A percentile compares a stretch with the other conserved stretches of the same genome.
Conservation (phyloP, 192 early-diverging fungal genomes). For the Glomus cerebriforme region DNA sequence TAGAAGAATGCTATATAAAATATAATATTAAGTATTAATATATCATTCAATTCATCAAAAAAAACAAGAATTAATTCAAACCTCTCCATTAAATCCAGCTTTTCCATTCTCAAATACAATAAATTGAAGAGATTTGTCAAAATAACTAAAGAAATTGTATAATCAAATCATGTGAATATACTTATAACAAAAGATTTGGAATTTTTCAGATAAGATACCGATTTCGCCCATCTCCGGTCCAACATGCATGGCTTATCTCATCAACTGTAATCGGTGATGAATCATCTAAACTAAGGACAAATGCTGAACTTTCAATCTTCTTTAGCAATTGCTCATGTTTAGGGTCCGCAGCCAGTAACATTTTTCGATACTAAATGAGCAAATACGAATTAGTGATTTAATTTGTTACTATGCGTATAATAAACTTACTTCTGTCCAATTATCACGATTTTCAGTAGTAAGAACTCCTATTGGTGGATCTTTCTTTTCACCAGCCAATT, state of each 20-base stretch:
- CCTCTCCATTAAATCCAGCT: conserved; percentile 92
- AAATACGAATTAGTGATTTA: not conserved
- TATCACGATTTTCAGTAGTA: conserved; percentile 93
- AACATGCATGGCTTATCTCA: conserved; percentile 84
- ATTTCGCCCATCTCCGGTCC: conserved; percentile 96
- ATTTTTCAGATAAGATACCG: conserved; percentile 51
- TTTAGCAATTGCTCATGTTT: conserved; percentile 73
- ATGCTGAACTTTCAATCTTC: conserved; percentile 83
- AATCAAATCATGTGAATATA: too few relatives aligned
- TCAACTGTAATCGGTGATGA: conserved; percentile 84
- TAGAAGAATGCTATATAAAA: conserved; percentile 67
- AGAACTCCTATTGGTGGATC: conserved; percentile 81
- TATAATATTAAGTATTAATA: not conserved
- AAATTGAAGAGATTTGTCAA: conserved; percentile 94
- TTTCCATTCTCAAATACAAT: conserved; percentile 97
- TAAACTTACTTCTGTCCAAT: conserved; percentile 77
- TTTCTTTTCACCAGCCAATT: conserved; percentile 63
- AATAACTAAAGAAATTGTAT: not conserved
- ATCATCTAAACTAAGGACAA: conserved; percentile 91
- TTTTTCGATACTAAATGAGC: conserved; percentile 55
- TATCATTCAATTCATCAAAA: not conserved
- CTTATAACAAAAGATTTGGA: too few relatives aligned
- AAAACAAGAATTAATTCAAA: conserved; percentile 19
- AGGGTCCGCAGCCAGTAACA: conserved; percentile 64
- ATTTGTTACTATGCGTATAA: too few relatives aligned